A percentile compares a stretch with the other conserved stretches of the same genome.
Evolutionary conservation across 441 rosid species (phyloP).

Genomic region (Iberis amara): DNA sequence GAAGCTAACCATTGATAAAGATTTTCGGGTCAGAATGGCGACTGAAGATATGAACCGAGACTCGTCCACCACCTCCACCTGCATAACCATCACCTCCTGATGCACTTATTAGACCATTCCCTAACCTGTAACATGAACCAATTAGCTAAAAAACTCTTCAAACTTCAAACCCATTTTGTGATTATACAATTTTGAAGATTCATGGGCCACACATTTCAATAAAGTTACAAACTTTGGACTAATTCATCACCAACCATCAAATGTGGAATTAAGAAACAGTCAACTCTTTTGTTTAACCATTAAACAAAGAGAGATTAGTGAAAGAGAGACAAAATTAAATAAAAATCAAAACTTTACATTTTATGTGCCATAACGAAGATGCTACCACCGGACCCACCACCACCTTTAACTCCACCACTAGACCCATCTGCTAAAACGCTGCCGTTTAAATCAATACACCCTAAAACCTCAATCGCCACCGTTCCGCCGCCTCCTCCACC

Average conservation of each 20-base stretch:
- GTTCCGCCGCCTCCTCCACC: conserved; percentile 93
- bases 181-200: conserved; percentile 1
- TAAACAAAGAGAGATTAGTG: conserved; percentile 10
- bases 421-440: conserved; percentile 76
- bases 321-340: conserved; percentile 21
- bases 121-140: conserved; percentile 60
- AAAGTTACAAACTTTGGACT: conserved; percentile 18
- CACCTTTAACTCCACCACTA: conserved; percentile 83
- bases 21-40: conserved; percentile 81
- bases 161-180: not conserved
- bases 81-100: conserved; percentile 92
- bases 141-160: not conserved
- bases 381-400: conserved; percentile 99
- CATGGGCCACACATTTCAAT: conserved; percentile 16
- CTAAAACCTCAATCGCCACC: conserved; percentile 42
- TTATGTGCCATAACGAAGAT: conserved; percentile 58
- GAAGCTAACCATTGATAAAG: conserved; percentile 74
- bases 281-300: conserved; percentile 19
- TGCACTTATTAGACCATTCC: conserved; percentile 85
- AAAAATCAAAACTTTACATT: conserved; percentile 47
- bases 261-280: conserved; percentile 13
- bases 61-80: conserved; percentile 98
- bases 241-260: conserved; percentile 20
- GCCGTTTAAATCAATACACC: conserved; percentile 50
- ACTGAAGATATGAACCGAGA: conserved; percentile 76